phyloP scores from a whole-genome alignment of 2,329 filamentous ascomycete genomes.

The Neofusicoccum parvum region DNA sequence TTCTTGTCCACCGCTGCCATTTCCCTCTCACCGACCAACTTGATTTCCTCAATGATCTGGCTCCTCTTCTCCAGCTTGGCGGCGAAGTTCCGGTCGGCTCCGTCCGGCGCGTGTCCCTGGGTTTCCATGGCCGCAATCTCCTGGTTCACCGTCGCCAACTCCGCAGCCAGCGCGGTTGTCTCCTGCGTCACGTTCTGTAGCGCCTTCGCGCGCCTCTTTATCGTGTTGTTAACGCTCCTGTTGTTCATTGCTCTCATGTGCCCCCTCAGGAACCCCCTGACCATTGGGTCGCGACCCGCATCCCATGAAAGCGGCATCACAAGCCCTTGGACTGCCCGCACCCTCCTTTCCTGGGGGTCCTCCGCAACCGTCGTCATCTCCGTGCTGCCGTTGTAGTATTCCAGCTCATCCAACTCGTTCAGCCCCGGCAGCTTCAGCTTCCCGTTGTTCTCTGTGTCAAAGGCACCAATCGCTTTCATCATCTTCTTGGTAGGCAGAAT shows the following conservation, averaged over 20 bases:
- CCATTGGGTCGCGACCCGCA: not conserved
- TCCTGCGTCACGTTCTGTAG: not conserved
- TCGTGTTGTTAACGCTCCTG: not conserved
- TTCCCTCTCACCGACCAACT: too few species aligned
- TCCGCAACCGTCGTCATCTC: not conserved
- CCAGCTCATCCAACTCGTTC: not conserved
- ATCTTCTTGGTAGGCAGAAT: not conserved
- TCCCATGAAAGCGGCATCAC: not conserved
- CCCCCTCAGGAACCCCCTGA: not conserved
- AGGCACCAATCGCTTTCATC: not conserved
- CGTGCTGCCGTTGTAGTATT: not conserved
- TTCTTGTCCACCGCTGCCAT: not conserved
- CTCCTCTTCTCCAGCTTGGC: not conserved
- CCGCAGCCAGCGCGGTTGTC: not conserved
- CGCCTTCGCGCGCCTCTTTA: not conserved
- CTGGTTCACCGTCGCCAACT: not conserved
- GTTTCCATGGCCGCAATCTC: not conserved
- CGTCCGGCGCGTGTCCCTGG: not conserved
- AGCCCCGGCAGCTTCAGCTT: not conserved
- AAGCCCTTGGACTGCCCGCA: not conserved
- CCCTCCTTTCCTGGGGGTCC: not conserved
- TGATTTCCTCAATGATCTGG: not conserved
- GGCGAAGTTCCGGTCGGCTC: not conserved
- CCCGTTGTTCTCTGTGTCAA: not conserved
- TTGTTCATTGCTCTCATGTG: slow-evolving; percentile 2